phyloP scores from a whole-genome alignment of 441 rosid genomes.

The Brassica hybrid region DNA sequence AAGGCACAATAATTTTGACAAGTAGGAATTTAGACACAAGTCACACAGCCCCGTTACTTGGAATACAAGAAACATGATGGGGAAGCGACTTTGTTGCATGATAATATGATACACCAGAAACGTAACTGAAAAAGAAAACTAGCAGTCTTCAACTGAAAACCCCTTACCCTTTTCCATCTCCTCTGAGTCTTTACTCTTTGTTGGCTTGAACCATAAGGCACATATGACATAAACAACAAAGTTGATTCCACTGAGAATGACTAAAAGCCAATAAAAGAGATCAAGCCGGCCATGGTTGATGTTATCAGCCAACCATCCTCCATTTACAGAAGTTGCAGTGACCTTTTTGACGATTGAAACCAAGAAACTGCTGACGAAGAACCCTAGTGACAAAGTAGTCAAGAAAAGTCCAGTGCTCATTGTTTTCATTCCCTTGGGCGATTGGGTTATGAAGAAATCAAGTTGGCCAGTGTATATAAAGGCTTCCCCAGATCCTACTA shows the following conservation, averaged over 20 bases:
- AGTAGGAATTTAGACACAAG: conserved; percentile 19
- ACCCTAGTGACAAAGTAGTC: conserved; percentile 62
- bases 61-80: conserved; percentile 19
- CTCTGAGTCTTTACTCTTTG: conserved; percentile 43
- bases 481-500: conserved; percentile 89
- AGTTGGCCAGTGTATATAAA: conserved; percentile 94
- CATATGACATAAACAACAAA: conserved; percentile 49
- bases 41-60: conserved; percentile 17
- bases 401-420: conserved; percentile 67
- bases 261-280: conserved; percentile 60
- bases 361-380: conserved; percentile 58
- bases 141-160: conserved; percentile 57
- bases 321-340: conserved; percentile 39
- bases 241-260: conserved; percentile 53
- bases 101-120: conserved; percentile 22
- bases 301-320: conserved; percentile 61
- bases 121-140: conserved; percentile 18
- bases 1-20: conserved; percentile 17
- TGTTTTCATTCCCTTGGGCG: conserved; percentile 90
- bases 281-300: conserved; percentile 61
- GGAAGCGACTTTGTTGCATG: conserved; percentile 5
- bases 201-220: conserved; percentile 63
- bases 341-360: conserved; percentile 53
- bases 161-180: conserved; percentile 41
- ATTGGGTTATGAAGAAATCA: conserved; percentile 90